Conservation (phyloP, 225 moss, liverwort and hornwort genomes). For the Straminergon stramineum region DNA sequence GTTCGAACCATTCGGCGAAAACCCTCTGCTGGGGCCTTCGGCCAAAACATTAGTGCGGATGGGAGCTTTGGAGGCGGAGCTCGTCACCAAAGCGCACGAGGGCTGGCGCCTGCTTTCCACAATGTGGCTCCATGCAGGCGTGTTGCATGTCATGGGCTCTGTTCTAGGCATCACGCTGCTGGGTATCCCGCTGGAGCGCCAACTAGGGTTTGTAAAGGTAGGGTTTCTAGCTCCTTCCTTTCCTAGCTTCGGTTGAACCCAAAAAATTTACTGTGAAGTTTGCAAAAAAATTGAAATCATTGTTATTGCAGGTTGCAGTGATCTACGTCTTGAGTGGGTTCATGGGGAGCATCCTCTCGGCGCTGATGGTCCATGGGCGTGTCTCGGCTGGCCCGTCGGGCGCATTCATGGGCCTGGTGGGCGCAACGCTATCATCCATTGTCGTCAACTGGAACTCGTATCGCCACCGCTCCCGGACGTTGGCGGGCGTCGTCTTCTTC, state of each 20-base stretch:
- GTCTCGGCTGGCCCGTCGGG: slow-evolving; percentile 40
- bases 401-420: slow-evolving; percentile 43
- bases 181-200: slow-evolving; percentile 40
- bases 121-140: slow-evolving; percentile 44
- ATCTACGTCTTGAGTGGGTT: slow-evolving; percentile 35
- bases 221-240: neutral
- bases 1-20: slow-evolving; percentile 40
- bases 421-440: slow-evolving; percentile 31
- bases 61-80: slow-evolving; percentile 38
- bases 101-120: slow-evolving; percentile 41
- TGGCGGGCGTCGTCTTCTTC: slow-evolving; percentile 22
- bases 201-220: slow-evolving; percentile 35
- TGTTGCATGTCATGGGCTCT: slow-evolving; percentile 18
- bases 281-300: neutral
- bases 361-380: slow-evolving; percentile 24
- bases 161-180: slow-evolving; percentile 23
- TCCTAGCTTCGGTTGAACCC: neutral
- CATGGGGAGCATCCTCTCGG: slow-evolving; percentile 32
- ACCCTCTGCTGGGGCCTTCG: slow-evolving; percentile 41
- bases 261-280: neutral
- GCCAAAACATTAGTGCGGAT: slow-evolving; percentile 20
- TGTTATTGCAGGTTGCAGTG: slow-evolving; percentile 16
- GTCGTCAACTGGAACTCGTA: slow-evolving; percentile 21
- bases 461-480: slow-evolving; percentile 1
- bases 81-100: slow-evolving; percentile 24